phyloP scores from a whole-genome alignment of 352 stramenopile genomes.

The Pythium myriotylum region DNA sequence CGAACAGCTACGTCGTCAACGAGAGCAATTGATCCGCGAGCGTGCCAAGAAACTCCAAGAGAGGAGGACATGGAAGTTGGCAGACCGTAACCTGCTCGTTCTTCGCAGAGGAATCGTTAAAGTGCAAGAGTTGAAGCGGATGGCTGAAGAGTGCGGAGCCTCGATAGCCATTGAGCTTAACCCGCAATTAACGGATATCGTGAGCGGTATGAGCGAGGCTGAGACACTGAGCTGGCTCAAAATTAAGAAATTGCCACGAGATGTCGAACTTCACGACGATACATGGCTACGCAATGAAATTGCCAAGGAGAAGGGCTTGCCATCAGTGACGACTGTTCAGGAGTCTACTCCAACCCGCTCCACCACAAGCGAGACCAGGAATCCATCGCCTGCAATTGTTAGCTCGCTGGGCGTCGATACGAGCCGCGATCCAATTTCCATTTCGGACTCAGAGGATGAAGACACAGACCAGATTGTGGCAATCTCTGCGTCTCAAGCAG shows the following conservation, averaged over 20 bases:
- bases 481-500: background rate
- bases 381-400: background rate
- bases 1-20: conserved; percentile 18
- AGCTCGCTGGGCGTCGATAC: background rate
- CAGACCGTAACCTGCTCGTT: conserved; percentile 66
- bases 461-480: conserved; percentile 3
- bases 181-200: conserved; percentile 75
- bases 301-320: conserved; percentile 47
- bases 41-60: conserved; percentile 39
- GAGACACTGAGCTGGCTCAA: conserved; percentile 78
- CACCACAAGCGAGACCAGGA: background rate
- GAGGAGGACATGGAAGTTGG: conserved; percentile 49
- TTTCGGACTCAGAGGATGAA: conserved; percentile 16
- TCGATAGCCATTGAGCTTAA: conserved; percentile 80
- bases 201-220: conserved; percentile 59
- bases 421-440: conserved; percentile 16
- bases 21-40: conserved; percentile 21
- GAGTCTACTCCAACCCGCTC: background rate
- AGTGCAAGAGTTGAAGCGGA: conserved; percentile 68
- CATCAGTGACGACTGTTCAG: background rate
- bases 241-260: conserved; percentile 58
- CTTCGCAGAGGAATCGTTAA: conserved; percentile 70
- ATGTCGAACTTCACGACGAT: conserved; percentile 74
- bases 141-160: conserved; percentile 58
- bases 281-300: conserved; percentile 76